Evolutionary conservation across 2,329 filamentous ascomycete genomes (phyloP).

Genomic region (Fusarium gaditjirri): DNA sequence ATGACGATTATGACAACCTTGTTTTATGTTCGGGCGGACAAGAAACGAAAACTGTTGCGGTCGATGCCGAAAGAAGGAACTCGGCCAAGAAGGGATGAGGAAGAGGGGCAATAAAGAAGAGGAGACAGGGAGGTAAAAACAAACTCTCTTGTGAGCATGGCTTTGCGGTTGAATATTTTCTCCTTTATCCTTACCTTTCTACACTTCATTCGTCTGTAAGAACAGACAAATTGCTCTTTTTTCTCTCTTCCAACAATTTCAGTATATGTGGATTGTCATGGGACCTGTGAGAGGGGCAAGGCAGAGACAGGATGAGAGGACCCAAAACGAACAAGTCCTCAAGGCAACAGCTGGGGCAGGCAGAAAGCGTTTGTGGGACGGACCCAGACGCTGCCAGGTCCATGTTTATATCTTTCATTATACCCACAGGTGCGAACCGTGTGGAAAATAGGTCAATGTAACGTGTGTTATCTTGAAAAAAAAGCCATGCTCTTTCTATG

Average conservation of each 20-base stretch:
- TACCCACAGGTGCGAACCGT: constrained; percentile 16
- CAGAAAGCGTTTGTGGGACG: constrained; percentile 20
- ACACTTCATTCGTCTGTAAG: background rate
- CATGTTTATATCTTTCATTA: constrained; percentile 28
- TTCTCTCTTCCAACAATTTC: background rate
- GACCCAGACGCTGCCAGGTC: background rate
- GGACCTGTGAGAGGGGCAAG: background rate
- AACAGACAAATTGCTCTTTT: background rate
- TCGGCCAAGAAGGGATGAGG: constrained; percentile 15
- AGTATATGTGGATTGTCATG: constrained; percentile 14
- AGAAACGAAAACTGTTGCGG: constrained; percentile 15
- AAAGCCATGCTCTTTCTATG: background rate
- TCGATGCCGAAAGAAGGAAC: constrained; percentile 17
- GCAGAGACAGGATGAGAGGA: constrained; percentile 1
- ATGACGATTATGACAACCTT: constrained; percentile 31
- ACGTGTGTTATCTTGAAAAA: constrained; percentile 18
- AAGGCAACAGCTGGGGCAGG: background rate
- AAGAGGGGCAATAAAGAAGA: constrained; percentile 24
- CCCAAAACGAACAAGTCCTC: constrained; percentile 10
- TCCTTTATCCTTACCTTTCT: constrained; percentile 8
- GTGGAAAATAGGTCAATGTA: constrained; percentile 18
- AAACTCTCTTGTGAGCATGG: constrained; percentile 4
- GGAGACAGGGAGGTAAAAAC: constrained; percentile 9
- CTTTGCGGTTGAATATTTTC: constrained; percentile 6
- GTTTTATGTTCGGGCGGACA: constrained; percentile 13